These are phyloP conservation scores for Silene conica DNA, from an alignment of 148 eudicot species.

Conservation along the genomic window DNA sequence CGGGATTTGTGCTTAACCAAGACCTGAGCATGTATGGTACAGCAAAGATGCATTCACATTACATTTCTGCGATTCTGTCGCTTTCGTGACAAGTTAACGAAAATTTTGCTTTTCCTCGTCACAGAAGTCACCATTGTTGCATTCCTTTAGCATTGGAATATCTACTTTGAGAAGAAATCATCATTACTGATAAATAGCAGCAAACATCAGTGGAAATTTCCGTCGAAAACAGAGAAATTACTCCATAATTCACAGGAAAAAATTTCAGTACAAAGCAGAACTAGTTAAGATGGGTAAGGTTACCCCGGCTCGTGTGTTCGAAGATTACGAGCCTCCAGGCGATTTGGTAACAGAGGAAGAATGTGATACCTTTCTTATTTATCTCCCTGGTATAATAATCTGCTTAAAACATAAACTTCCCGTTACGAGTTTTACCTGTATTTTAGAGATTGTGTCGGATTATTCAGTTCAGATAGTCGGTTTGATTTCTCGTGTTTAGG, in stretches of 20 bases:
- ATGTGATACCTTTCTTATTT: constrained; percentile 43
- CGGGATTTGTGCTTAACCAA: background rate
- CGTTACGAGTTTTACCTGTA: too few species aligned
- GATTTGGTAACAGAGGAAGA: constrained; percentile 37
- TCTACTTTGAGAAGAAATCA: constrained; percentile 20
- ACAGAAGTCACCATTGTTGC: constrained; percentile 26
- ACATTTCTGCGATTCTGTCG: background rate
- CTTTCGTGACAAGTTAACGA: constrained; percentile 3
- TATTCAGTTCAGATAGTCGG: too few species aligned
- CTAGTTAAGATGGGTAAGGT: constrained; percentile 15
- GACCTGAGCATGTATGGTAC: background rate
- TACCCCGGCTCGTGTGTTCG: constrained; percentile 25
- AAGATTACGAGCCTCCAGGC: constrained; percentile 39
- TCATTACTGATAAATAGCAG: constrained; percentile 5
- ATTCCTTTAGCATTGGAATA: constrained; percentile 16
- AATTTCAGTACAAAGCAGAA: constrained; percentile 1
- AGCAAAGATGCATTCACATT: background rate
- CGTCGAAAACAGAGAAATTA: constrained; percentile 3
- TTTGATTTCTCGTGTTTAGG: too few species aligned
- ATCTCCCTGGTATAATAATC: constrained; percentile 49
- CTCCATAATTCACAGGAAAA: background rate
- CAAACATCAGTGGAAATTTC: background rate
- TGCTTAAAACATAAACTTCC: background rate
- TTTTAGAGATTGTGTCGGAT: too few species aligned
- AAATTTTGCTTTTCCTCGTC: constrained; percentile 17